Evolutionary conservation across 176 grass and related monocot species (phyloP).

Genomic region (Thalia dealbata): DNA sequence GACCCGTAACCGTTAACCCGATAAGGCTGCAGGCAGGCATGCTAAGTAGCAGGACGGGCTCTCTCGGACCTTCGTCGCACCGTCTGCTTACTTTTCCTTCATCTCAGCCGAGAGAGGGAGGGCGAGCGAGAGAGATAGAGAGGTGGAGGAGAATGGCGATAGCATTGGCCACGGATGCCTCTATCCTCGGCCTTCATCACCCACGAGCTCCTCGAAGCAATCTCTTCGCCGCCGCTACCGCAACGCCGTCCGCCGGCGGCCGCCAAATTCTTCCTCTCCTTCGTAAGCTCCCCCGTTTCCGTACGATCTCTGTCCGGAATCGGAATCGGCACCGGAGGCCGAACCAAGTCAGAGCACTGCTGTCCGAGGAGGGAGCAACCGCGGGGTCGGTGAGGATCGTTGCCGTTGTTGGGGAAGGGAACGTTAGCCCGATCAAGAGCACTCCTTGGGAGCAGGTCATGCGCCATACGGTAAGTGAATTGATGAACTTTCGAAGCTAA

Average conservation of each 20-base stretch:
- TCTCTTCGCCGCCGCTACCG: neutral
- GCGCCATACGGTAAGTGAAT: constrained; percentile 53
- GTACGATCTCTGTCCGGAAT: neutral
- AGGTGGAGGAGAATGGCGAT: neutral
- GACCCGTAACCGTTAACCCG: no score
- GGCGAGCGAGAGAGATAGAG: no score
- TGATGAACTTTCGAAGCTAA: neutral
- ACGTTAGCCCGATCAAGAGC: constrained; percentile 52
- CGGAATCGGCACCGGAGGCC: neutral
- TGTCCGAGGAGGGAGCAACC: constrained; percentile 2
- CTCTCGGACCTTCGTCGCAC: no score
- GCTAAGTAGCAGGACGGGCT: no score
- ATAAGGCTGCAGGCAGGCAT: no score
- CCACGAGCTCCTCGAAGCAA: neutral
- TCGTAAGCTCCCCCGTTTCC: neutral
- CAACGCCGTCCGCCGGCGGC: neutral
- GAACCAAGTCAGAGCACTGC: neutral
- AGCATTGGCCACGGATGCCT: neutral
- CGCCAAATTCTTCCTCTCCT: neutral
- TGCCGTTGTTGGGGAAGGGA: constrained; percentile 54
- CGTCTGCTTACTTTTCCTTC: no score
- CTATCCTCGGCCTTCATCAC: neutral
- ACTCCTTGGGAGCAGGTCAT: constrained; percentile 84
- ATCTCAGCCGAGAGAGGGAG: no score
- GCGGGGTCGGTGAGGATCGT: constrained; percentile 31